These are phyloP conservation scores for Fusarium illudens DNA, from an alignment of 2,329 filamentous ascomycete species.

Conservation along the genomic window DNA sequence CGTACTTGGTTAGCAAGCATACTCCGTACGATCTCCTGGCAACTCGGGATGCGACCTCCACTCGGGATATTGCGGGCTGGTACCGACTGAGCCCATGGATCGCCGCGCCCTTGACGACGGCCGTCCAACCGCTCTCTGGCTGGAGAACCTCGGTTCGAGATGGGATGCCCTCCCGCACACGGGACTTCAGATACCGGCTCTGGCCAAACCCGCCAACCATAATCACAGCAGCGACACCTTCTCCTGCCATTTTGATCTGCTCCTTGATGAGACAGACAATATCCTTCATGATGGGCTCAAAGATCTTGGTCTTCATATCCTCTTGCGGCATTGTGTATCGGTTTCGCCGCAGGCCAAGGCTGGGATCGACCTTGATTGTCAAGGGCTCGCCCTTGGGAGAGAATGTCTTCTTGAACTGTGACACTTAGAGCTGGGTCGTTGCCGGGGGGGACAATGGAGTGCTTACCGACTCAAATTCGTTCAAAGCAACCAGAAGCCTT, in stretches of 20 bases:
- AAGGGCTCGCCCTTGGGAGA: constrained; percentile 48
- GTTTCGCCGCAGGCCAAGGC: constrained; percentile 46
- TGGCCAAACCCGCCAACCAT: constrained; percentile 60
- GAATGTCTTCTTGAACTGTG: constrained; percentile 51
- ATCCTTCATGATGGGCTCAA: constrained; percentile 53
- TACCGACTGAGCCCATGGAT: constrained; percentile 51
- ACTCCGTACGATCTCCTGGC: constrained; percentile 51
- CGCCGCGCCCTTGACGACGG: constrained; percentile 61
- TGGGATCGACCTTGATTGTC: constrained; percentile 48
- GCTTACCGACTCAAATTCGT: constrained; percentile 53
- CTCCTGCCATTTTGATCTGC: constrained; percentile 49
- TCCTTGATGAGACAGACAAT: constrained; percentile 54
- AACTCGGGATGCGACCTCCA: constrained; percentile 48
- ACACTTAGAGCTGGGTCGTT: constrained; percentile 8
- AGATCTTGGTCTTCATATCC: constrained; percentile 70
- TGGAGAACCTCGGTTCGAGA: constrained; percentile 54
- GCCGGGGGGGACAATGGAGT: constrained; percentile 50
- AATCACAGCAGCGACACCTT: constrained; percentile 51
- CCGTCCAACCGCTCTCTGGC: constrained; percentile 58
- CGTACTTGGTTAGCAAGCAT: constrained; percentile 48
- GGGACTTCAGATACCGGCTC: constrained; percentile 54
- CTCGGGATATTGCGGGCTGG: constrained; percentile 40
- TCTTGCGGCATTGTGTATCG: constrained; percentile 53
- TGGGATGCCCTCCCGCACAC: constrained; percentile 49
- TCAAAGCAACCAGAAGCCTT: constrained; percentile 51